These are phyloP conservation scores for Colletotrichum sojae DNA, from an alignment of 2,329 filamentous ascomycete species.

Conservation along the genomic window DNA sequence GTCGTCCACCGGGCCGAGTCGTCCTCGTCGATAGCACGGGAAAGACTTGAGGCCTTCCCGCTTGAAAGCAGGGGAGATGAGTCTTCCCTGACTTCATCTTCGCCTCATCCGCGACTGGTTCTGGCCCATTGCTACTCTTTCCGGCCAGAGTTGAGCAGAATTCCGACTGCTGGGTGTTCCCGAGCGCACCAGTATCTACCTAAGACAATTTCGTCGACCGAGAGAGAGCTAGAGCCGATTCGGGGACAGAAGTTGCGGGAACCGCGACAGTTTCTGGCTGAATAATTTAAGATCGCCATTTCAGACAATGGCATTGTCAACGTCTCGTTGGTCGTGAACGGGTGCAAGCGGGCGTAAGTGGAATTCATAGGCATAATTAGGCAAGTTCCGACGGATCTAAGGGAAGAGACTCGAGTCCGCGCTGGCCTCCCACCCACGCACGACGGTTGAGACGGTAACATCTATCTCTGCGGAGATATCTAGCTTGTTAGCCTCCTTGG, in stretches of 20 bases:
- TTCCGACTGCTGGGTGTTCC: not conserved
- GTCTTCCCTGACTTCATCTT: slow-evolving; percentile 12
- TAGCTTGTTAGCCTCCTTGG: not conserved
- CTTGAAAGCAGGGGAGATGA: slow-evolving; percentile 13
- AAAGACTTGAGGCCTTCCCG: not conserved
- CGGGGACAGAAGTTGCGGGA: not conserved
- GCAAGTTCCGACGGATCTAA: not conserved
- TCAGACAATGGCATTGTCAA: slow-evolving; percentile 34
- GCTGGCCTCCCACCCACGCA: slow-evolving; percentile 12
- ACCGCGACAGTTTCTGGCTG: not conserved
- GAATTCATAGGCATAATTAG: not conserved
- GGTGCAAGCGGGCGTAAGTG: not conserved
- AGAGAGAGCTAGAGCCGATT: slow-evolving; percentile 16
- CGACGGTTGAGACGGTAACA: slow-evolving; percentile 31
- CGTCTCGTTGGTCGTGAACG: not conserved
- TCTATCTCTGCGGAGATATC: not conserved
- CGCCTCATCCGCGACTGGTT: slow-evolving; percentile 15
- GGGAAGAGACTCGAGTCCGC: no score
- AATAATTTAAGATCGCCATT: slow-evolving; percentile 4
- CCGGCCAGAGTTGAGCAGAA: slow-evolving; percentile 8
- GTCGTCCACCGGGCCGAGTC: slow-evolving; percentile 16
- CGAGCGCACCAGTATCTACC: not conserved
- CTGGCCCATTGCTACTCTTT: slow-evolving; percentile 28
- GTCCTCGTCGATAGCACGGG: slow-evolving; percentile 7
- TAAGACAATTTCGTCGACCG: slow-evolving; percentile 33